A percentile compares a stretch with the other conserved stretches of the same genome.
These are phyloP conservation scores for Lyophyllum shimeji DNA, from an alignment of 768 basidiomycete species.

Conservation along the genomic window DNA sequence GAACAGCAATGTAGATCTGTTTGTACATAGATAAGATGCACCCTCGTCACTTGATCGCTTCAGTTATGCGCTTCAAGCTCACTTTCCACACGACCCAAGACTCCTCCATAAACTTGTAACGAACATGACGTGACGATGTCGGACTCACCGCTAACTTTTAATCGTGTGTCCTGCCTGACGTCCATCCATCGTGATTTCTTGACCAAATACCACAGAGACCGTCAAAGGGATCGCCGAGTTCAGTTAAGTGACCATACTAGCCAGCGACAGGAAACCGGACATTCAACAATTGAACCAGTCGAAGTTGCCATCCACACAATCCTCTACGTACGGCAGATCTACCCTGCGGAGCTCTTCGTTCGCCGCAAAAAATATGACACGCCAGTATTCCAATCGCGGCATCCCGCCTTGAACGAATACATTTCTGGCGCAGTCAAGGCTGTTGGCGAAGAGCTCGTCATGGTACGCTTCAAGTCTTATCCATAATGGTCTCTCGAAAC, in stretches of 20 bases:
- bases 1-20: not conserved
- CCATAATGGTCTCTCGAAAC: not conserved
- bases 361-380: constrained; percentile 88
- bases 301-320: constrained; percentile 94
- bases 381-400: constrained; percentile 91
- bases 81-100: no score
- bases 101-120: no score
- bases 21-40: not conserved
- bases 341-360: constrained; percentile 85
- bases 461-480: constrained; percentile 38
- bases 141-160: constrained; percentile 33
- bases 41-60: no score
- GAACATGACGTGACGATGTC: constrained; percentile 20
- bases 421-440: constrained; percentile 86
- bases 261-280: not conserved
- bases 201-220: constrained; percentile 43
- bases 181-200: not conserved
- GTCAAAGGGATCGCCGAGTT: constrained; percentile 69
- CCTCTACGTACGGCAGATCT: constrained; percentile 87
- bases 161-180: constrained; percentile 23
- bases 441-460: constrained; percentile 71
- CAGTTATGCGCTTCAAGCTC: no score
- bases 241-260: constrained; percentile 49
- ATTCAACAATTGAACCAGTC: constrained; percentile 46
- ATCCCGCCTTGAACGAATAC: constrained; percentile 85